A percentile compares a stretch with the other conserved stretches of the same genome.
Evolutionary conservation across 164 flowering plant species (phyloP).

Genomic region (Magnolia kwangsiensis): DNA sequence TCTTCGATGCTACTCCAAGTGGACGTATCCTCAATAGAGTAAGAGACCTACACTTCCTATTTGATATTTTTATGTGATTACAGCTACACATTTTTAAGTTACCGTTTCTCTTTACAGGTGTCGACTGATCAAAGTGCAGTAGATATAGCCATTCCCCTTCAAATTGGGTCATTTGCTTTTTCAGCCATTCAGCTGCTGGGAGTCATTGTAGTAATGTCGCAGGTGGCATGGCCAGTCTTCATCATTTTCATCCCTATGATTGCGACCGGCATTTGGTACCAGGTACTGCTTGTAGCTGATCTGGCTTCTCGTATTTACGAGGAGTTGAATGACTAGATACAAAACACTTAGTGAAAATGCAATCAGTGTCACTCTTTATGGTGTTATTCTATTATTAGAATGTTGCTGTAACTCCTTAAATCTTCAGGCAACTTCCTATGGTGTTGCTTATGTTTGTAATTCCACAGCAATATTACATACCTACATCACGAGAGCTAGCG

Average conservation of each 20-base stretch:
- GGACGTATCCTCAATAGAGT: slow-evolving; percentile 86
- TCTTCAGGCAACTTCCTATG: too few relatives aligned
- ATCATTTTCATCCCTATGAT: slow-evolving; percentile 66
- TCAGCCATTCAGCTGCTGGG: slow-evolving; percentile 67
- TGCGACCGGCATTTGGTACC: slow-evolving; percentile 63
- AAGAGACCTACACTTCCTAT: slow-evolving; percentile 15
- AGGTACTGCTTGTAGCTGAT: slow-evolving; percentile 42
- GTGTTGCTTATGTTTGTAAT: neutral
- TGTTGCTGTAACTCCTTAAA: neutral
- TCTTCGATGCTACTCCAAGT: slow-evolving; percentile 93
- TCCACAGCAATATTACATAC: slow-evolving; percentile 37
- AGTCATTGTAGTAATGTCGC: slow-evolving; percentile 81
- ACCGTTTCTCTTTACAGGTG: slow-evolving; percentile 40
- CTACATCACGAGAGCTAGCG: slow-evolving; percentile 30
- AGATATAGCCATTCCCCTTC: slow-evolving; percentile 48
- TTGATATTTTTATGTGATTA: neutral
- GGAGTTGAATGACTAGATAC: too few relatives aligned
- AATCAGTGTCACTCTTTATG: neutral
- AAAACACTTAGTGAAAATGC: neutral
- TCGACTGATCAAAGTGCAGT: slow-evolving; percentile 88
- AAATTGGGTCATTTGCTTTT: slow-evolving; percentile 46
- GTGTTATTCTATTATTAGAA: neutral
- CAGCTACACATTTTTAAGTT: neutral
- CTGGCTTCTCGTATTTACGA: neutral
- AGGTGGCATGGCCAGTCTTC: slow-evolving; percentile 87